A percentile compares a stretch with the other conserved stretches of the same genome.
Evolutionary conservation across 805 yeast genomes (phyloP).

Genomic region (Yamadazyma laniorum): DNA sequence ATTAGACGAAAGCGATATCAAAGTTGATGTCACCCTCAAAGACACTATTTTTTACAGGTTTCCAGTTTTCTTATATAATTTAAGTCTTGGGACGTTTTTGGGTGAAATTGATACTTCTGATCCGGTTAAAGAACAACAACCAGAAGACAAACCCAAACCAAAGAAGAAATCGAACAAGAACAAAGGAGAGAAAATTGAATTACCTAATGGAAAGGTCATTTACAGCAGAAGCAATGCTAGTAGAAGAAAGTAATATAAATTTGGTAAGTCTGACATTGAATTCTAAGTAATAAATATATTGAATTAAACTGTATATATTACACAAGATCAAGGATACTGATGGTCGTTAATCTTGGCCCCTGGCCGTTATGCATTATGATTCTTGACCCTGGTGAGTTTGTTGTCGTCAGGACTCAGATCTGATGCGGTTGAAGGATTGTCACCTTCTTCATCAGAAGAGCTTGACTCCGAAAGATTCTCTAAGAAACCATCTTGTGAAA

Average conservation of each 20-base stretch:
- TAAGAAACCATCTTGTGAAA: constrained; percentile 31
- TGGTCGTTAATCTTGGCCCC: constrained; percentile 1
- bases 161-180: constrained; percentile 29
- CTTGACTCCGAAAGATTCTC: constrained; percentile 46
- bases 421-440: constrained; percentile 14
- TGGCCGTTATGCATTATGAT: constrained; percentile 25
- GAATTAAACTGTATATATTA: neutral
- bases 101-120: constrained; percentile 7
- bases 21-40: constrained; percentile 44
- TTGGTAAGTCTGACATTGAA: neutral
- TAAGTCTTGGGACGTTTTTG: constrained; percentile 37
- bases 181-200: constrained; percentile 45
- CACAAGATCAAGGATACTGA: neutral
- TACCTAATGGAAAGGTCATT: constrained; percentile 63
- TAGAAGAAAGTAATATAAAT: constrained; percentile 10
- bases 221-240: constrained; percentile 24
- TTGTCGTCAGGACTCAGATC: constrained; percentile 25
- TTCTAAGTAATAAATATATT: neutral
- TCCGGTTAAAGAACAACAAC: neutral
- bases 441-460: constrained; percentile 29
- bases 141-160: constrained; percentile 12
- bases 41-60: constrained; percentile 47
- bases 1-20: constrained; percentile 48
- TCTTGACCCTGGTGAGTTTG: constrained; percentile 43
- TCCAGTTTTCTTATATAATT: constrained; percentile 46